Evolutionary conservation across 495 filamentous ascomycete genomes (phyloP).

Genomic region (Trypethelium eluteriae): DNA sequence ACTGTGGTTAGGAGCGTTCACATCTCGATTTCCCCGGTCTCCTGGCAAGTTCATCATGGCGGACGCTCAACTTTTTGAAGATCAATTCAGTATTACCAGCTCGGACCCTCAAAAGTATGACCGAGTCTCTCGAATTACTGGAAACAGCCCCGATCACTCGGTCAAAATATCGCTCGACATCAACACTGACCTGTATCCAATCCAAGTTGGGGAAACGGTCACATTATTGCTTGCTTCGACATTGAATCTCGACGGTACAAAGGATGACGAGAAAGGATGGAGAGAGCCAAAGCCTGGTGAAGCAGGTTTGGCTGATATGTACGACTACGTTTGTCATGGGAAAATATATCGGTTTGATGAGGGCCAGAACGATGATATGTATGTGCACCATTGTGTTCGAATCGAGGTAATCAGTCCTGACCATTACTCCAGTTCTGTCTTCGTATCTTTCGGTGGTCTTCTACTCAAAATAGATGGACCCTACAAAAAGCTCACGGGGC

Average conservation of each 20-base stretch:
- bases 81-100: conserved; percentile 73
- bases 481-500: conserved; percentile 85
- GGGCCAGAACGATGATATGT: conserved; percentile 73
- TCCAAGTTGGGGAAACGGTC: conserved; percentile 61
- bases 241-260: conserved; percentile 74
- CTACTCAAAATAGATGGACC: conserved; percentile 85
- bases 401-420: conserved; percentile 19
- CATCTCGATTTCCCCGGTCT: background rate
- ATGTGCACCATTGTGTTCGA: conserved; percentile 34
- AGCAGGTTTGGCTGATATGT: conserved; percentile 77
- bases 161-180: conserved; percentile 81
- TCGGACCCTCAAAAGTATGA: conserved; percentile 85
- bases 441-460: conserved; percentile 85
- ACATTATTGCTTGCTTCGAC: conserved; percentile 75
- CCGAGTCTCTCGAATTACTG: conserved; percentile 75
- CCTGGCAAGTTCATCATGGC: background rate
- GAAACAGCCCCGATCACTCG: conserved; percentile 58
- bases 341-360: conserved; percentile 98
- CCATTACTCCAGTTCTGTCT: conserved; percentile 62
- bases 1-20: too few relatives aligned
- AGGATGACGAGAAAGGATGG: conserved; percentile 63
- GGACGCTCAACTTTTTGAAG: conserved; percentile 87
- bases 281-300: conserved; percentile 67
- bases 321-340: conserved; percentile 94
- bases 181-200: conserved; percentile 86